Evolutionary conservation across 2,329 filamentous ascomycete genomes (phyloP).

Genomic region (Boeremia lycopersici): DNA sequence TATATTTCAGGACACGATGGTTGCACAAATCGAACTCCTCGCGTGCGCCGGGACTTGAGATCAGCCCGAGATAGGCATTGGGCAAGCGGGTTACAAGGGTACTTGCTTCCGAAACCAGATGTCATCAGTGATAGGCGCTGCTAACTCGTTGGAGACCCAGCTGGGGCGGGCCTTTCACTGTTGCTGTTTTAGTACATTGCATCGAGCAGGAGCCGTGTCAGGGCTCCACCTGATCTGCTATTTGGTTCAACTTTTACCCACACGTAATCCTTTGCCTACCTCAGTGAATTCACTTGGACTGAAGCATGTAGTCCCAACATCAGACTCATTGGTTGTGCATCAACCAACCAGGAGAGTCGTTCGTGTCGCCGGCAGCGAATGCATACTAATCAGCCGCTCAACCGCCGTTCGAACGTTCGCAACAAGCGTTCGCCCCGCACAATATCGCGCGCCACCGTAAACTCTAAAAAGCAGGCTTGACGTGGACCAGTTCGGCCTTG

Average conservation of each 20-base stretch:
- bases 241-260: too few species aligned
- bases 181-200: not conserved
- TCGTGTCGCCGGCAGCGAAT: not conserved
- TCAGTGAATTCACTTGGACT: too few species aligned
- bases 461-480: constrained; percentile 12
- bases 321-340: too few species aligned
- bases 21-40: constrained; percentile 6
- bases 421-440: constrained; percentile 12
- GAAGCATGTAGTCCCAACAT: too few species aligned
- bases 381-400: constrained; percentile 1
- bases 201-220: not conserved
- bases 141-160: not conserved
- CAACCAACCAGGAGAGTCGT: not conserved
- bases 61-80: not conserved
- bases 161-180: constrained; percentile 10
- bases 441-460: not conserved
- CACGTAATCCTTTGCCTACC: too few species aligned
- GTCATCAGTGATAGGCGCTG: not conserved
- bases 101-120: constrained; percentile 2
- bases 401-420: constrained; percentile 1
- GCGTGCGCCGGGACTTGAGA: constrained; percentile 5
- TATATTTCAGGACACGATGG: constrained; percentile 1
- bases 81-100: constrained; percentile 7
- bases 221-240: not conserved
- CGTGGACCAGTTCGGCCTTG: constrained; percentile 5